Percentiles rank a stretch among this genome's conserved stretches.
Conservation (phyloP, 352 stramenopile genomes). For the Globisporangium nunn region DNA sequence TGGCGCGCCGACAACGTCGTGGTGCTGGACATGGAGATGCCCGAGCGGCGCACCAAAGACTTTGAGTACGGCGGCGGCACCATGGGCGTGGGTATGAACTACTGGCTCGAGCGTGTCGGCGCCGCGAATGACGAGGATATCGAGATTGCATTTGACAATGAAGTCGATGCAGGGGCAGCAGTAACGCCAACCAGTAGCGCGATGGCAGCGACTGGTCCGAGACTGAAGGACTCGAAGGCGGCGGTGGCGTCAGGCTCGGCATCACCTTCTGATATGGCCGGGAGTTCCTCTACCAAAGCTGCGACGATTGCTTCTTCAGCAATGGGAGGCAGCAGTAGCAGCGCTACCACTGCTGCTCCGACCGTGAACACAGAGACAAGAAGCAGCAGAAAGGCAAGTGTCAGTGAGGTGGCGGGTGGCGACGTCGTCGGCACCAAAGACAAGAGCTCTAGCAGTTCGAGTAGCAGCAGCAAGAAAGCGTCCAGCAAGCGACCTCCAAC, state of each 20-base stretch:
- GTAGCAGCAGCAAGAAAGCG: conserved; percentile 50
- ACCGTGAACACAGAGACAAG: too few relatives aligned
- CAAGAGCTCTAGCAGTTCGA: conserved; percentile 27
- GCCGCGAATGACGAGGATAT: conserved; percentile 31
- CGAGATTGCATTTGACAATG: conserved; percentile 60
- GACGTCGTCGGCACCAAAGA: background rate
- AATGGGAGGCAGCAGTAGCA: too few relatives aligned
- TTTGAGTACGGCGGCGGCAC: conserved; percentile 51
- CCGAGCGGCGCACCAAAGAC: conserved; percentile 71
- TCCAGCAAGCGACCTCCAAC: conserved; percentile 48
- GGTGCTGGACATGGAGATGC: conserved; percentile 87
- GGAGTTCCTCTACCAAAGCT: too few relatives aligned
- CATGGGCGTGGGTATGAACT: conserved; percentile 41
- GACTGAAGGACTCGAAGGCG: conserved; percentile 17
- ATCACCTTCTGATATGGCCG: too few relatives aligned
- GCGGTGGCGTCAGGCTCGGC: conserved; percentile 14
- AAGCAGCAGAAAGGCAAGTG: conserved; percentile 15
- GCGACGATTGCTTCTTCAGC: too few relatives aligned
- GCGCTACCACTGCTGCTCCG: too few relatives aligned
- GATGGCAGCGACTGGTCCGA: conserved; percentile 2
- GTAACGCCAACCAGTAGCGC: conserved; percentile 13
- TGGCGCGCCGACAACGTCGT: conserved; percentile 90
- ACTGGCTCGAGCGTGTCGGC: conserved; percentile 48
- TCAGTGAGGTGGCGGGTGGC: conserved; percentile 4
- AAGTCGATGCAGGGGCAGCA: conserved; percentile 33